Evolutionary conservation across 2,329 filamentous ascomycete species (phyloP).

Genomic region (Myrmaecium sp.): DNA sequence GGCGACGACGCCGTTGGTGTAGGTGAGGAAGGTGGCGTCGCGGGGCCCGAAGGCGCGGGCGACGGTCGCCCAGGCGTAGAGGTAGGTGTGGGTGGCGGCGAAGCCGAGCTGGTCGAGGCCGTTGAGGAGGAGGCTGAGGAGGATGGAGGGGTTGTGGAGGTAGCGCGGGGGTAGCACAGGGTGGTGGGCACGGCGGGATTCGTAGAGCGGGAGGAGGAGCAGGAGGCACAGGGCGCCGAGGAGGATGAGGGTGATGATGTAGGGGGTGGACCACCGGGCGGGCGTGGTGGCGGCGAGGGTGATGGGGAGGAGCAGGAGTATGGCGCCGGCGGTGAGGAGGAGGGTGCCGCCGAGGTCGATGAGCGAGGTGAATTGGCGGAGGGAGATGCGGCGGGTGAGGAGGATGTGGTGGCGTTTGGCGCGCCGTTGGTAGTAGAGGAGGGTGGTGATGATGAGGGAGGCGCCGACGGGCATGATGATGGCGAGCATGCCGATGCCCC

Average conservation of each 20-base stretch:
- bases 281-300: conserved; percentile 27
- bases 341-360: conserved; percentile 27
- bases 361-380: conserved; percentile 21
- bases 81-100: conserved; percentile 28
- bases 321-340: conserved; percentile 32
- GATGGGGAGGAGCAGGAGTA: conserved; percentile 31
- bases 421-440: conserved; percentile 21
- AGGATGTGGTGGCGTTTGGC: conserved; percentile 14
- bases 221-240: conserved; percentile 26
- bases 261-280: conserved; percentile 28
- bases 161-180: conserved; percentile 31
- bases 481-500: conserved; percentile 28
- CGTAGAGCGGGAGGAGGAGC: conserved; percentile 28
- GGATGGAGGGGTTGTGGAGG: conserved; percentile 27
- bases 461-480: conserved; percentile 25
- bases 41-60: conserved; percentile 24
- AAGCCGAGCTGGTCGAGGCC: conserved; percentile 29
- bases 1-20: conserved; percentile 23
- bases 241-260: conserved; percentile 27
- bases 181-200: conserved; percentile 25
- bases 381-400: conserved; percentile 9
- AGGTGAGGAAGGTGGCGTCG: conserved; percentile 25
- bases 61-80: conserved; percentile 31
- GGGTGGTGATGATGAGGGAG: conserved; percentile 19
- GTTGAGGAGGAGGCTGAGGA: conserved; percentile 21